These are phyloP conservation scores for Xylaria longipes DNA, from an alignment of 495 filamentous ascomycete species.

Conservation along the genomic window DNA sequence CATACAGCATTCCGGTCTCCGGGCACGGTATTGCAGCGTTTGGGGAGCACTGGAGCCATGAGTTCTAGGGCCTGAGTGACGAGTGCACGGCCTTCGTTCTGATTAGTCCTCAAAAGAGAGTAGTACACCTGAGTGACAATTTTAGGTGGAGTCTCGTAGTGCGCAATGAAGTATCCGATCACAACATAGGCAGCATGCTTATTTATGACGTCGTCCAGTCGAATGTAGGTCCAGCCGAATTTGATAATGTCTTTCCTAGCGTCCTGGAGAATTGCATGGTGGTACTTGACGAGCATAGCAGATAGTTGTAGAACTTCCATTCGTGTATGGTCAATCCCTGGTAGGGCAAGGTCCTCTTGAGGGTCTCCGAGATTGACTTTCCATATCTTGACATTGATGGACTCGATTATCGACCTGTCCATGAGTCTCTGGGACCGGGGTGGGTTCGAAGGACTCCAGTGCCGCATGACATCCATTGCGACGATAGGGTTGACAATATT, in stretches of 20 bases:
- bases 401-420: constrained; percentile 86
- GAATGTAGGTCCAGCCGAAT: constrained; percentile 98
- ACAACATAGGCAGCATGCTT: constrained; percentile 98
- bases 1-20: constrained; percentile 67
- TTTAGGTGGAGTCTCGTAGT: constrained; percentile 95
- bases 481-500: constrained; percentile 95
- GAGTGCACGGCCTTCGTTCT: constrained; percentile 90
- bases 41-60: constrained; percentile 90
- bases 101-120: constrained; percentile 86
- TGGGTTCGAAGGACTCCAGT: constrained; percentile 57
- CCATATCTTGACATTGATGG: constrained; percentile 93
- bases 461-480: constrained; percentile 90
- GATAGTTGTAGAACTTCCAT: constrained; percentile 97
- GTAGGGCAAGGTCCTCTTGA: constrained; percentile 82
- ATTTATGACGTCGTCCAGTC: constrained; percentile 97
- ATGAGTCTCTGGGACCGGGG: constrained; percentile 75
- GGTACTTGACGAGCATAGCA: constrained; percentile 92
- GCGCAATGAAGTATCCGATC: constrained; percentile 95
- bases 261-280: constrained; percentile 81
- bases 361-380: constrained; percentile 83
- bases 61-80: constrained; percentile 95
- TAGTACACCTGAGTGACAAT: constrained; percentile 95
- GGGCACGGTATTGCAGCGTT: constrained; percentile 59
- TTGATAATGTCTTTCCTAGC: constrained; percentile 98
- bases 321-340: constrained; percentile 91